These are phyloP conservation scores for Kuraishia piskuri DNA, from an alignment of 805 yeast species.

Conservation along the genomic window DNA sequence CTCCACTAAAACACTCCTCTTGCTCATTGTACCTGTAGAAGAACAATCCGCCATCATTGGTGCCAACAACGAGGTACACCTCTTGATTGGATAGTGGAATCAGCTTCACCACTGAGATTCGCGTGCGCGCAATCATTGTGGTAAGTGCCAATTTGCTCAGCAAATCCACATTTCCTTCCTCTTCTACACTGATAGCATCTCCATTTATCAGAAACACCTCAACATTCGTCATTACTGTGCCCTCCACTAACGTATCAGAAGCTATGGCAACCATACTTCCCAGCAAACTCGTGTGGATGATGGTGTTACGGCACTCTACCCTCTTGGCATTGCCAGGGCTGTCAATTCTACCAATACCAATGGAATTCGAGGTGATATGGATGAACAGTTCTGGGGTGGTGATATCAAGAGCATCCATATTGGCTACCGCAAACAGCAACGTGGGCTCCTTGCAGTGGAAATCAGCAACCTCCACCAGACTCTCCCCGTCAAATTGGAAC, in stretches of 20 bases:
- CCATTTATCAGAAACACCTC: slow-evolving; percentile 9
- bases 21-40: slow-evolving; percentile 7
- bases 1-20: slow-evolving; percentile 2
- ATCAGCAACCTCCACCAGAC: neutral
- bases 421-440: neutral
- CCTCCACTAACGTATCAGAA: slow-evolving; percentile 8
- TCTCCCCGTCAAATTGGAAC: slow-evolving; percentile 1
- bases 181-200: slow-evolving; percentile 9
- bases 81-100: neutral
- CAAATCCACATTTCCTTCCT: no score
- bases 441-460: neutral
- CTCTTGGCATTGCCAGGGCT: slow-evolving; percentile 2
- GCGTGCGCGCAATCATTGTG: neutral
- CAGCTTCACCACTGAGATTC: neutral
- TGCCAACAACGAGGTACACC: slow-evolving; percentile 10
- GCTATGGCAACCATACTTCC: slow-evolving; percentile 8
- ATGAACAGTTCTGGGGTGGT: neutral
- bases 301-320: slow-evolving; percentile 8
- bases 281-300: slow-evolving; percentile 9
- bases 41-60: slow-evolving; percentile 9
- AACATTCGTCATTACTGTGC: slow-evolving; percentile 5
- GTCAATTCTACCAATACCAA: slow-evolving; percentile 12
- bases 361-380: neutral
- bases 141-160: no score
- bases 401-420: no score